These are phyloP conservation scores for Fusarium incarnatum DNA, from an alignment of 2,329 filamentous ascomycete species.

Conservation along the genomic window DNA sequence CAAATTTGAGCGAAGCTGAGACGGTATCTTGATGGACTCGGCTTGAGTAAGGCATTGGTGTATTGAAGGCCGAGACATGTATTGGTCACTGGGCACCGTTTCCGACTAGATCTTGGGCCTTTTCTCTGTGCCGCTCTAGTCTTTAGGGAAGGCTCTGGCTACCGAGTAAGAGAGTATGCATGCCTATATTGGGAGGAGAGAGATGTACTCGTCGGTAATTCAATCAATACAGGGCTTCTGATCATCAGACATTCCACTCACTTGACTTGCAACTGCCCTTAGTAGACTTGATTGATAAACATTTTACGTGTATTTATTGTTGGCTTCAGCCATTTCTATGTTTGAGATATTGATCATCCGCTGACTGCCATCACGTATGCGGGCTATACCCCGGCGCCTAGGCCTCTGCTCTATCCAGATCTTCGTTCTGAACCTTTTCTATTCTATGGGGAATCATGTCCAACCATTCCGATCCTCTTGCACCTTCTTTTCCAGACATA, in stretches of 20 bases:
- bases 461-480: neutral
- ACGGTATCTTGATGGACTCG: neutral
- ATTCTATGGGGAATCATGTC: conserved; percentile 14
- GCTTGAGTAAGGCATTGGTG: neutral
- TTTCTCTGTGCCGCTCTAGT: neutral
- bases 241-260: neutral
- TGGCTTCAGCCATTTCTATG: neutral
- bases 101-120: neutral
- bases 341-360: neutral
- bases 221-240: neutral
- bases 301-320: neutral
- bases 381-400: neutral
- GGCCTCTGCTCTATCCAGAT: neutral
- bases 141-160: neutral
- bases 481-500: conserved; percentile 12
- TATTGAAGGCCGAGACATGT: neutral
- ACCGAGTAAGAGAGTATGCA: neutral
- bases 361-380: neutral
- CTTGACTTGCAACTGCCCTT: neutral
- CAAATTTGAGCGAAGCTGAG: neutral
- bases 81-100: neutral
- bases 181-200: neutral
- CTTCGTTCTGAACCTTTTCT: neutral
- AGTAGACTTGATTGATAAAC: neutral
- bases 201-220: neutral